Base-by-base conservation (phyloP, 495 filamentous ascomycete genomes). In the Aspergillus baeticus region DNA sequence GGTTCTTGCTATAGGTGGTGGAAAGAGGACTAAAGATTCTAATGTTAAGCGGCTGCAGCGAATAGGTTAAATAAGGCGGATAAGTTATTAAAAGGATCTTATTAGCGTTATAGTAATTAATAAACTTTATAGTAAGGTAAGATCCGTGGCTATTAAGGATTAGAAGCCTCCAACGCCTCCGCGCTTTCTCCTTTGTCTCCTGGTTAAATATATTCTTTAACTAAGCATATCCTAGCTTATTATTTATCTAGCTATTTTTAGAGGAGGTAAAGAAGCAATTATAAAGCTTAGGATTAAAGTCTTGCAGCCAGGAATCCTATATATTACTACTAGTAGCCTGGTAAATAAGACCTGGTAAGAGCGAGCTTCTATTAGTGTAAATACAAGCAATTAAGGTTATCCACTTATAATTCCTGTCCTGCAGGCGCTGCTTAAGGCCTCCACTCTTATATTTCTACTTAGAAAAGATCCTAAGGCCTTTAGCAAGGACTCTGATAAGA, bases 301-400 rank as follows among this genome's bases (percentile, higher is more conserved):
- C 39, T 22, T 55, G 44, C 15, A 55, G 53, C 35, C 43, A 55
- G 1, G 21, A 23, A 37, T 49, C 34, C 22, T 55, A 33, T 22
- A 55, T n/a, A 14, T 55, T 47, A 3, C n/a, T 8, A 15, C 17
- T 37, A 0, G 5, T 23, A 18, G 34, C 43, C 33, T 48, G 20
- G 22, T 55, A 55, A 8, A 55, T 55, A 5, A 55, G 18, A 10
- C 33, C 43, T 7, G 43, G 14, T 10, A 35, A 49, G 13, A 55
- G 18, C 2, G 21, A 29, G 43, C 34, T 49, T 15, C 14, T 20
- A 33, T 49, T 22, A 15, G 43, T 33, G 15, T 22, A 55, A 11
- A 49, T 55, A 49, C 44, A 55, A 18, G 31, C 44, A 42, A 55
- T 55, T 39, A 23, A 39, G 17, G 43, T 55, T 17, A 55, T 55